These are phyloP conservation scores for Punica granatum DNA, from an alignment of 345 rosid genomes.

Conservation along the genomic window DNA sequence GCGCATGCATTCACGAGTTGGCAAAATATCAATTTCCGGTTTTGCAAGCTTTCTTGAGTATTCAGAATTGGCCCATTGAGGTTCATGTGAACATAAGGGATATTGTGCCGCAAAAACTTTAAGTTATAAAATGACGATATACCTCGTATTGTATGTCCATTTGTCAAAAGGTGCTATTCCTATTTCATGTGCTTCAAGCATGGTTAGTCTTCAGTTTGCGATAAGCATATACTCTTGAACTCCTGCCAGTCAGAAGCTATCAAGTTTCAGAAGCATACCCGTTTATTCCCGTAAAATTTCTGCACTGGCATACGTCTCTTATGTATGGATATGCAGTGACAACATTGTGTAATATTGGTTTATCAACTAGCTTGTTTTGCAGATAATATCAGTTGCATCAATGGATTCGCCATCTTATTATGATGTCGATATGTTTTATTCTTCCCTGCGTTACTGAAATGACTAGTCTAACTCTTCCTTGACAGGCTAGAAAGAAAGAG, in stretches of 20 bases:
- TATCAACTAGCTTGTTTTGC: not conserved
- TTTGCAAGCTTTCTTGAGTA: not conserved
- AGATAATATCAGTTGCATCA: not conserved
- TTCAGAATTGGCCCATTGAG: too few relatives aligned
- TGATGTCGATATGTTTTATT: not conserved
- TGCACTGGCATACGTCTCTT: not conserved
- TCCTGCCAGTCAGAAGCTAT: not conserved
- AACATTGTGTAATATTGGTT: not conserved
- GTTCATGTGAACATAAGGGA: too few relatives aligned
- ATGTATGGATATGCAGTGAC: too few relatives aligned
- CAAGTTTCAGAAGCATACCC: not conserved
- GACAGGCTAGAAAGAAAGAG: constrained; percentile 82
- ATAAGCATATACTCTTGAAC: not conserved
- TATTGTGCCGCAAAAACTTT: not conserved
- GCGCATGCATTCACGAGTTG: not conserved
- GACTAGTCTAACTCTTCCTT: not conserved
- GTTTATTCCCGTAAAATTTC: not conserved
- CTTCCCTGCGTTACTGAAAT: not conserved
- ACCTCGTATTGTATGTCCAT: not conserved
- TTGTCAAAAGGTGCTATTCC: not conserved
- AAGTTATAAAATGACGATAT: not conserved
- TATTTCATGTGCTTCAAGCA: not conserved
- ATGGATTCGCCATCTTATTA: not conserved
- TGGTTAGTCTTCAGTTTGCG: too few relatives aligned
- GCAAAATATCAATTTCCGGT: not conserved